These are phyloP conservation scores for Fragosphaeria purpurea DNA, from an alignment of 2,329 filamentous ascomycete species.

Conservation along the genomic window DNA sequence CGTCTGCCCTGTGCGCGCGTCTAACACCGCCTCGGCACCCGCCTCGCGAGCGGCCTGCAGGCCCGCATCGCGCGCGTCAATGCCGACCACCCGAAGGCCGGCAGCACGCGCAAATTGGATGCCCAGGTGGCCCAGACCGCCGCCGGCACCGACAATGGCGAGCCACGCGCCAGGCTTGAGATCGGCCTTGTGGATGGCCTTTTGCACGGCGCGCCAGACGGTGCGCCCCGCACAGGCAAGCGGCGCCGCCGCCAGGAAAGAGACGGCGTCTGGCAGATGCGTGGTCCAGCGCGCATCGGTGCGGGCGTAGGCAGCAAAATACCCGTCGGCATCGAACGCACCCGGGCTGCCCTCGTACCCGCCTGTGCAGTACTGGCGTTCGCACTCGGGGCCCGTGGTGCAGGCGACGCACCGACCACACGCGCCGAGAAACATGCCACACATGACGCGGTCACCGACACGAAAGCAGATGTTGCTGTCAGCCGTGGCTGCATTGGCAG, in stretches of 20 bases:
- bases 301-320: slow-evolving; percentile 46
- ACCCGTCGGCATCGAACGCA: slow-evolving; percentile 37
- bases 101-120: slow-evolving; percentile 37
- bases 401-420: slow-evolving; percentile 47
- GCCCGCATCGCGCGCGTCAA: slow-evolving; percentile 32
- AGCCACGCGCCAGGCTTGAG: slow-evolving; percentile 26
- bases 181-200: slow-evolving; percentile 20
- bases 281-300: slow-evolving; percentile 38
- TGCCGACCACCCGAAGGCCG: slow-evolving; percentile 41
- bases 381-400: slow-evolving; percentile 33
- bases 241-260: slow-evolving; percentile 42
- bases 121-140: slow-evolving; percentile 44
- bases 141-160: slow-evolving; percentile 37
- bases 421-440: slow-evolving; percentile 39
- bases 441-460: slow-evolving; percentile 46
- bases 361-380: slow-evolving; percentile 41
- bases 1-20: slow-evolving; percentile 31
- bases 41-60: slow-evolving; percentile 24
- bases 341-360: slow-evolving; percentile 35
- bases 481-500: too few species aligned
- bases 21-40: slow-evolving; percentile 33
- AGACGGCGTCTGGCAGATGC: slow-evolving; percentile 36
- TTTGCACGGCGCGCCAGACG: slow-evolving; percentile 35
- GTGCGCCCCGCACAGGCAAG: slow-evolving; percentile 47
- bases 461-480: slow-evolving; percentile 23